phyloP scores from a whole-genome alignment of 139 green algal species.

The Tetradesmus lagerheimii region DNA sequence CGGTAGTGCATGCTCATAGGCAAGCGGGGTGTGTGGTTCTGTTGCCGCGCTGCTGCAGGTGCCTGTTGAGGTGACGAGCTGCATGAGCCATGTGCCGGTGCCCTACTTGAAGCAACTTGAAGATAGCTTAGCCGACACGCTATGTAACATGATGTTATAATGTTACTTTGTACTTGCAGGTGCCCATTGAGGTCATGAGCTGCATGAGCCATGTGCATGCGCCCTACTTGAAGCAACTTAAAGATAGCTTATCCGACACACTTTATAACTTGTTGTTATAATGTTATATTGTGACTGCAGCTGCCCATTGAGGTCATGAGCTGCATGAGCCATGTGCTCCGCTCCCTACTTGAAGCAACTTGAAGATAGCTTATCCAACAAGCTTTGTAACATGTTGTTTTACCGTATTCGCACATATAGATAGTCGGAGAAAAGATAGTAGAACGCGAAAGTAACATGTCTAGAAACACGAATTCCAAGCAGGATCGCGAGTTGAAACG shows the following conservation, averaged over 20 bases:
- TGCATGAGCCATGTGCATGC: constrained; percentile 53
- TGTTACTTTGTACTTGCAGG: constrained; percentile 6
- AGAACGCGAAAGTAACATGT: too few relatives aligned
- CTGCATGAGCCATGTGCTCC: constrained; percentile 48
- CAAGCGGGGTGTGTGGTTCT: too few relatives aligned
- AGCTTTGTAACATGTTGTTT: constrained; percentile 55
- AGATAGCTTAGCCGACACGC: background rate
- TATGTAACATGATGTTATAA: too few relatives aligned
- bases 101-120: background rate
- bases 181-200: constrained; percentile 12
- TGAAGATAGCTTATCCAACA: constrained; percentile 65
- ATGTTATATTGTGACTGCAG: constrained; percentile 11
- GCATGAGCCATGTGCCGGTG: background rate
- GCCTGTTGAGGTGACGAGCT: constrained; percentile 49
- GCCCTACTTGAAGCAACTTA: constrained; percentile 88
- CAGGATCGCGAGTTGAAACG: too few relatives aligned
- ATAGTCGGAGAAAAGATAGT: too few relatives aligned
- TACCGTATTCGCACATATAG: too few relatives aligned
- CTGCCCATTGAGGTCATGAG: constrained; percentile 7
- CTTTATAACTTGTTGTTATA: too few relatives aligned
- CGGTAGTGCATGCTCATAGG: too few relatives aligned
- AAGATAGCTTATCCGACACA: background rate
- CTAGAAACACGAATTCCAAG: too few relatives aligned
- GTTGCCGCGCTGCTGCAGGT: constrained; percentile 38
- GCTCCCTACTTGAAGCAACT: constrained; percentile 87